Conservation (phyloP, 2,329 filamentous ascomycete genomes). For the Fusarium sp. region DNA sequence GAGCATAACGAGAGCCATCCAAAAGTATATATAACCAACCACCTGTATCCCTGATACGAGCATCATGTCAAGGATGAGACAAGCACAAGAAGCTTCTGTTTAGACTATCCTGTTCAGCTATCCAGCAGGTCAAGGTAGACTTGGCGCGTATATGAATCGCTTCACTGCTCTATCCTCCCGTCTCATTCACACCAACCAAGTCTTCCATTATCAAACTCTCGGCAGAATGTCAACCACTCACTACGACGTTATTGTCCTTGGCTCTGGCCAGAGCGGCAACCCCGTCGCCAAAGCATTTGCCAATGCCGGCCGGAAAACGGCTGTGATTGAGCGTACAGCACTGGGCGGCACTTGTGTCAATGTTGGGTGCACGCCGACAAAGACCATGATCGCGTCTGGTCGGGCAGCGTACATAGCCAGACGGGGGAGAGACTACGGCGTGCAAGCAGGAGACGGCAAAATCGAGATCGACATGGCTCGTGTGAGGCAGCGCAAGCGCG, state of each 20-base stretch:
- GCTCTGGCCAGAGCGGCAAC: conserved; percentile 64
- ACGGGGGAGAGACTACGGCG: conserved; percentile 59
- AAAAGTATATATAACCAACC: conserved; percentile 21
- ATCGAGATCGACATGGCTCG: conserved; percentile 59
- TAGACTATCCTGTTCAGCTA: neutral
- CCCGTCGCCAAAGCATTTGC: conserved; percentile 61
- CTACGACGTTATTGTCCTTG: conserved; percentile 57
- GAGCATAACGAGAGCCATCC: conserved; percentile 7
- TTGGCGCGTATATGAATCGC: conserved; percentile 20
- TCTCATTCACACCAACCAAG: neutral
- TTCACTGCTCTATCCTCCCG: neutral
- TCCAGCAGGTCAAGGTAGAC: neutral
- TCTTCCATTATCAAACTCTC: conserved; percentile 2
- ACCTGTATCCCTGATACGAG: neutral
- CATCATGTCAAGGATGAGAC: neutral
- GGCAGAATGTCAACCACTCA: conserved; percentile 34
- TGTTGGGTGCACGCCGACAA: conserved; percentile 67
- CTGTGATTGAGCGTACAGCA: conserved; percentile 59
- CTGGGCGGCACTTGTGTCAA: conserved; percentile 67
- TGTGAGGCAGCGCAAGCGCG: conserved; percentile 63
- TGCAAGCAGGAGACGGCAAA: conserved; percentile 46
- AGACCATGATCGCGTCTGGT: conserved; percentile 66
- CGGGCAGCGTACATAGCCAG: conserved; percentile 59
- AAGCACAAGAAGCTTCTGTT: conserved; percentile 6
- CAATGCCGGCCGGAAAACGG: conserved; percentile 56